Conservation (phyloP, 2,329 filamentous ascomycete species). For the Fragosphaeria purpurea region DNA sequence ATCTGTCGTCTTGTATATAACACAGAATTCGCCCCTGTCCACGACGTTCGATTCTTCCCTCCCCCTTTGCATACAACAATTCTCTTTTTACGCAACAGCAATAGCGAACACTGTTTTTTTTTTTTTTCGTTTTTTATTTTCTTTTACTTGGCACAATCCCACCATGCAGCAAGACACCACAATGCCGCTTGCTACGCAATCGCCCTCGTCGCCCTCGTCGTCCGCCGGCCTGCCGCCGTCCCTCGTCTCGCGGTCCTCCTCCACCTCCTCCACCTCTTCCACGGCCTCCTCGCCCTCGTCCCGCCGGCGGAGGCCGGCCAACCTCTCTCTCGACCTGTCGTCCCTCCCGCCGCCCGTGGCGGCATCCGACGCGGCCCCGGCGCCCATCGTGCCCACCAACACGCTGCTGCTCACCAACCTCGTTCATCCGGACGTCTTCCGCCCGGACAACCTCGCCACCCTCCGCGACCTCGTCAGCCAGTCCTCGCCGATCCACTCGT, state of each 20-base stretch:
- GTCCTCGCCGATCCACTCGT: constrained; percentile 65
- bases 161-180: neutral
- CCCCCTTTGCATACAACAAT: no score
- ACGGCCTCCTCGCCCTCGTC: constrained; percentile 31
- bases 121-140: no score
- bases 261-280: neutral
- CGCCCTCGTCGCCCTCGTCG: neutral
- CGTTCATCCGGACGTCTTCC: constrained; percentile 62
- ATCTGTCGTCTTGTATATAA: no score
- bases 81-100: no score
- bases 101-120: no score
- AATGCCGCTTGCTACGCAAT: neutral
- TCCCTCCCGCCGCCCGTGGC: constrained; percentile 46
- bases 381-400: constrained; percentile 69
- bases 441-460: constrained; percentile 60
- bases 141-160: no score
- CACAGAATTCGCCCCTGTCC: no score
- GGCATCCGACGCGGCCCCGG: constrained; percentile 32
- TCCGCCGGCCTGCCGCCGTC: no score
- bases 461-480: constrained; percentile 61
- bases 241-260: neutral
- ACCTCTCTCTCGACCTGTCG: constrained; percentile 64
- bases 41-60: no score
- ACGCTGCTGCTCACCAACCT: constrained; percentile 80
- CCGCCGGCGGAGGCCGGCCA: constrained; percentile 21